These are phyloP conservation scores for Teratosphaeria destructans DNA, from an alignment of 2,329 filamentous ascomycete genomes.

Conservation along the genomic window DNA sequence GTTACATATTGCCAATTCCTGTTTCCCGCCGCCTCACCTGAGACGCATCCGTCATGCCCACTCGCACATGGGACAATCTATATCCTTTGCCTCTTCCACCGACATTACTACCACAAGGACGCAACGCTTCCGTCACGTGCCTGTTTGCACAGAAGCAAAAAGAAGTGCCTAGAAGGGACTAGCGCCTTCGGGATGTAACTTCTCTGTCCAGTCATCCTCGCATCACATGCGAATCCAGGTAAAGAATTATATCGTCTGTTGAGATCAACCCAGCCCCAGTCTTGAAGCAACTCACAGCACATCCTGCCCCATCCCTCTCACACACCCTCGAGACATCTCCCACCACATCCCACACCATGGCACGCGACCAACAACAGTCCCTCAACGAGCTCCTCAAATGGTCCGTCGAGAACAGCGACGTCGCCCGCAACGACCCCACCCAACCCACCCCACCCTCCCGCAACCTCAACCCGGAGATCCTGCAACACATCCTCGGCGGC, in stretches of 20 bases:
- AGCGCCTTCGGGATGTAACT: background rate
- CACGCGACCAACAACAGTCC: slow-evolving; percentile 10
- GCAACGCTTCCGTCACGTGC: background rate
- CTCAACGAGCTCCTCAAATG: slow-evolving; percentile 74
- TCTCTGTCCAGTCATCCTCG: background rate
- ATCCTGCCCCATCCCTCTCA: background rate
- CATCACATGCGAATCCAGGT: background rate
- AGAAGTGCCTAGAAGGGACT: background rate
- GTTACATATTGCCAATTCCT: too few relatives aligned
- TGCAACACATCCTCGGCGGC: slow-evolving; percentile 68
- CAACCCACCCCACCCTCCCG: slow-evolving; percentile 19
- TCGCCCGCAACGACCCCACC: slow-evolving; percentile 26
- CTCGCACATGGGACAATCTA: too few relatives aligned
- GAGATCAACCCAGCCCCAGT: too few relatives aligned
- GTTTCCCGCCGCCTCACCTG: too few relatives aligned
- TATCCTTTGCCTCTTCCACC: background rate
- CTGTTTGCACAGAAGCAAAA: background rate
- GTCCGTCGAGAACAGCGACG: slow-evolving; percentile 55
- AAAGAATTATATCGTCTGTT: background rate
- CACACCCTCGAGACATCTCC: background rate
- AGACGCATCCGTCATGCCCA: too few relatives aligned
- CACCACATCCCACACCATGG: background rate
- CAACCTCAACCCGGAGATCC: slow-evolving; percentile 55
- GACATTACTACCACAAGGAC: background rate
- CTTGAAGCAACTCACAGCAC: background rate